Evolutionary conservation across 805 yeast species (phyloP).

Genomic region (Hanseniaspora taiwanica): DNA sequence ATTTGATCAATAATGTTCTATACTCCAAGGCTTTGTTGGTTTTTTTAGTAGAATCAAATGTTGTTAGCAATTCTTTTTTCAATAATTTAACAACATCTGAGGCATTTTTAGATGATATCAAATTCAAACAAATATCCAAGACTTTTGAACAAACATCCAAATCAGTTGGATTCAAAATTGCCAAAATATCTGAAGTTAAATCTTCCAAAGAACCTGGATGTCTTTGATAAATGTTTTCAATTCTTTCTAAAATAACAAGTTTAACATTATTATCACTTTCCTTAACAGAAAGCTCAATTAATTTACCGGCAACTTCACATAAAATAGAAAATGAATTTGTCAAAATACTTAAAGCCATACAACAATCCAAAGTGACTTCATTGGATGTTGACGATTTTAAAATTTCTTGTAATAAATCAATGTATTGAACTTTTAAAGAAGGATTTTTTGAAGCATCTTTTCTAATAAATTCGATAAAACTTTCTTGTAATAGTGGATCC

Average conservation of each 20-base stretch:
- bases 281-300: constrained; percentile 76
- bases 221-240: constrained; percentile 56
- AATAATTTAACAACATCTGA: constrained; percentile 86
- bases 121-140: constrained; percentile 64
- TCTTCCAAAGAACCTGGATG: constrained; percentile 79
- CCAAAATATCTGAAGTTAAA: constrained; percentile 69
- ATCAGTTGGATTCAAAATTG: constrained; percentile 79
- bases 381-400: constrained; percentile 49
- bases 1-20: constrained; percentile 74
- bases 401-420: constrained; percentile 57
- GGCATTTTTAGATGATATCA: constrained; percentile 78
- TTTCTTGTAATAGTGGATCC: constrained; percentile 78
- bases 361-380: constrained; percentile 79
- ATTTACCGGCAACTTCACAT: constrained; percentile 68
- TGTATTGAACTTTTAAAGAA: constrained; percentile 55
- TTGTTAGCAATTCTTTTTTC: constrained; percentile 76
- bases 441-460: constrained; percentile 58
- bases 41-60: constrained; percentile 41
- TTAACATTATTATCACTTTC: constrained; percentile 95
- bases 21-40: constrained; percentile 79
- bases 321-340: constrained; percentile 54
- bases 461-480: constrained; percentile 83
- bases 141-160: constrained; percentile 85
- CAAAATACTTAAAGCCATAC: constrained; percentile 57
- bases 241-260: constrained; percentile 78